Base-by-base conservation (phyloP, 2,329 filamentous ascomycete species). In the Coniella vitis region DNA sequence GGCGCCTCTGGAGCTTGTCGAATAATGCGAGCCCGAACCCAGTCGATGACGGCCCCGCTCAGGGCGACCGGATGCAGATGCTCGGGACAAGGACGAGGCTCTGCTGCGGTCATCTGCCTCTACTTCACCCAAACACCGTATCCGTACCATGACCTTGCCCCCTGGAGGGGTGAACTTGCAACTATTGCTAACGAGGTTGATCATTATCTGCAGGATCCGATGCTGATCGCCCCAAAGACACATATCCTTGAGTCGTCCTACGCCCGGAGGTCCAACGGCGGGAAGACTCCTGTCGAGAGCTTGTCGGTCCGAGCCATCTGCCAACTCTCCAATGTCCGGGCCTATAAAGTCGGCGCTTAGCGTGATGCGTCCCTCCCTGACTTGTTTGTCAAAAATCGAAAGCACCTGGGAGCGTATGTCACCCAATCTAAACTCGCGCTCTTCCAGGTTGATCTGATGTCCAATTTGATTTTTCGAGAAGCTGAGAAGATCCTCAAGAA, bases 391-490 rank as follows among this genome's bases (percentile, higher is more conserved):
- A 60, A 95, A 96, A 45, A 95, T 94, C 7, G 87, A 86, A 16
- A 86, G 65, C 12, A 95, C 75, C 63, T 96, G 90, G 0, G 86
- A 84, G 54, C 83, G 83, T 54, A 95, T 81, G 55, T 96, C 90
- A n/a, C 83, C 82, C 22, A 96, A 63, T 8, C 84, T 75, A 59
- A 96, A 96, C 58, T 95, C 90, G 53, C 81, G 87, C 62, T 94
- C 85, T 57, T 95, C 89, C 1, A 95, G 71, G 36, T 73, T 84
- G 38, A 95, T 71, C 54, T 90, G 83, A 58, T 94, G 87, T 3
- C 89, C 90, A 44, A 95, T 90, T 65, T 95, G 89, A 60, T 96
- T 95, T 67, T 95, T 95, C 61, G 87, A 93, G 67, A 96, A 96
- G 32, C 87, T 95, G 35, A 96, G 69, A 4, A 96, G 73, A 69